phyloP scores from a whole-genome alignment of 2,329 filamentous ascomycete species.

The Boeremia exigua region DNA sequence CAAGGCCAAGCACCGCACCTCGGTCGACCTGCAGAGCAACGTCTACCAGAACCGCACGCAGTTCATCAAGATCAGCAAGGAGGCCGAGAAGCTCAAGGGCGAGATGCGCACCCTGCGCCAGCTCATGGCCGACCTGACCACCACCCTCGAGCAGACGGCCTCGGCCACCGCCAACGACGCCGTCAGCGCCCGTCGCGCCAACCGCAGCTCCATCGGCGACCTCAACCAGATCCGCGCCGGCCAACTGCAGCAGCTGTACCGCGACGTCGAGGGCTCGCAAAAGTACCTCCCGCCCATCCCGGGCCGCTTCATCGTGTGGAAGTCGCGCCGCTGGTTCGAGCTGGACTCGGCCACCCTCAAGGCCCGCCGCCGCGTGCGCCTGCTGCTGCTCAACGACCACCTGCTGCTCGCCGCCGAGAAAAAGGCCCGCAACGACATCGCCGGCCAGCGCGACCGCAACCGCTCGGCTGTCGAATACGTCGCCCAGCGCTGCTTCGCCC shows the following conservation, averaged over 20 bases:
- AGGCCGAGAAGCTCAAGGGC: conserved; percentile 94
- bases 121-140: conserved; percentile 87
- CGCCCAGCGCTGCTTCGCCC: conserved; percentile 91
- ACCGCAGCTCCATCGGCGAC: conserved; percentile 86
- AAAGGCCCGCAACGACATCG: conserved; percentile 79
- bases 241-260: conserved; percentile 83
- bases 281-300: conserved; percentile 91
- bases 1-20: conserved; percentile 78
- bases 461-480: conserved; percentile 70
- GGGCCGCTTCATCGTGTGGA: conserved; percentile 92
- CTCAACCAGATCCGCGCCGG: conserved; percentile 72
- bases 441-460: conserved; percentile 52
- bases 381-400: conserved; percentile 94
- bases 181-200: conserved; percentile 60
- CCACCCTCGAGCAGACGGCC: conserved; percentile 55
- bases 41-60: conserved; percentile 97
- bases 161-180: conserved; percentile 48
- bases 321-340: conserved; percentile 93
- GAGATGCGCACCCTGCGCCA: conserved; percentile 92
- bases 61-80: conserved; percentile 99
- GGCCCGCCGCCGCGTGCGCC: conserved; percentile 83
- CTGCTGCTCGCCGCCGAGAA: conserved; percentile 93
- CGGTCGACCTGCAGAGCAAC: conserved; percentile 87
- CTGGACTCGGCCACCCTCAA: conserved; percentile 98
- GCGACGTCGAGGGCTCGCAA: conserved; percentile 95